Percentiles rank a stretch among this genome's conserved stretches.
phyloP scores from a whole-genome alignment of 805 yeast species.

The Starmerella geochares region DNA sequence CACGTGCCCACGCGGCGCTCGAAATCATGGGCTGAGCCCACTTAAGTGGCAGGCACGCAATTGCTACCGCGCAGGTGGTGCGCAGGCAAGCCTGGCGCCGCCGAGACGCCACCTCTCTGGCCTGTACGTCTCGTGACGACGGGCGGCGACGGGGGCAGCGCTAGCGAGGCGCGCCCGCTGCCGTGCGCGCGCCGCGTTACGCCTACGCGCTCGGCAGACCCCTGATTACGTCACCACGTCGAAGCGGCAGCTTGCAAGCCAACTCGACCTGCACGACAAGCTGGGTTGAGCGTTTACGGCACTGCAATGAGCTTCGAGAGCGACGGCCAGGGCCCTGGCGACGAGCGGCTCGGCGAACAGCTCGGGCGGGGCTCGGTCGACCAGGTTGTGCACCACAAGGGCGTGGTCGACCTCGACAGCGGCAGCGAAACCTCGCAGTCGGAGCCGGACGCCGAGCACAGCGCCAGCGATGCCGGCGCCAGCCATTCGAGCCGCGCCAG shows the following conservation, averaged over 20 bases:
- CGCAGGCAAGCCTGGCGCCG: too few species aligned
- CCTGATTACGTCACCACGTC: neutral
- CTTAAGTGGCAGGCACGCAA: too few species aligned
- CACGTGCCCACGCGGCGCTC: neutral
- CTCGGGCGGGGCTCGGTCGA: neutral
- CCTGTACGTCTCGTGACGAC: neutral
- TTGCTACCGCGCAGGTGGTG: too few species aligned
- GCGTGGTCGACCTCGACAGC: constrained; percentile 4
- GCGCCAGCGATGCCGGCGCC: neutral
- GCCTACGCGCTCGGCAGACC: neutral
- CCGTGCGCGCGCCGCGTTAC: neutral
- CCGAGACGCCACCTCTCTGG: neutral
- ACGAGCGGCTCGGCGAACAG: constrained; percentile 6
- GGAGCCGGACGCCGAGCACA: neutral
- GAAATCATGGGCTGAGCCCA: neutral
- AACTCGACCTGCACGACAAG: neutral
- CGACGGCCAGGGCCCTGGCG: constrained; percentile 8
- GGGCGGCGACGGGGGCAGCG: neutral
- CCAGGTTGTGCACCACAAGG: neutral
- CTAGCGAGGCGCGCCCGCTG: neutral
- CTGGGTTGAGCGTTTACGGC: neutral
- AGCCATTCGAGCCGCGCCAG: neutral
- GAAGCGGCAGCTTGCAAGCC: neutral
- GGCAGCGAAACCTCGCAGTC: constrained; percentile 2
- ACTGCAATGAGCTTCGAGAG: constrained; percentile 6